phyloP scores from a whole-genome alignment of 768 basidiomycete species.

The Amanita inopinata region DNA sequence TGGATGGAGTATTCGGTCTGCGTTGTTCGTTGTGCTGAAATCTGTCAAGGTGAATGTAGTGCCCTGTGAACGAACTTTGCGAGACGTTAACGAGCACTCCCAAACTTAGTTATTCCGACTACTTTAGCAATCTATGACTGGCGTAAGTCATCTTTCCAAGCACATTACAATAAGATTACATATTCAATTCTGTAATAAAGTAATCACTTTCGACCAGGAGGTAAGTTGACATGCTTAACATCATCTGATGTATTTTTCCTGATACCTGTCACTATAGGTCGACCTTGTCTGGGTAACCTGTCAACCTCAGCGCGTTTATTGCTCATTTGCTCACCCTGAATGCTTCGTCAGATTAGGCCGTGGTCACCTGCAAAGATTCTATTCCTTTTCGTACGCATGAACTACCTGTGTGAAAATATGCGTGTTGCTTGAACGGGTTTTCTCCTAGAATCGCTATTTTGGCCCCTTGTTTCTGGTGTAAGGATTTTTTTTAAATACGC shows the following conservation, averaged over 20 bases:
- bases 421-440: background rate
- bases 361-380: constrained; percentile 16
- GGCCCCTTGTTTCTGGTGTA: constrained; percentile 19
- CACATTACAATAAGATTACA: too few species aligned
- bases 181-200: constrained; percentile 8
- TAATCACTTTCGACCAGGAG: constrained; percentile 21
- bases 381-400: constrained; percentile 16
- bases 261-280: constrained; percentile 12
- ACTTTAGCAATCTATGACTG: constrained; percentile 16
- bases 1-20: constrained; percentile 2
- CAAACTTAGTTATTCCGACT: background rate
- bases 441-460: constrained; percentile 20
- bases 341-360: constrained; percentile 14
- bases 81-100: background rate
- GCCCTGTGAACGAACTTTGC: background rate
- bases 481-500: constrained; percentile 2
- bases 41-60: too few species aligned
- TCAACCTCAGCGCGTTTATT: background rate
- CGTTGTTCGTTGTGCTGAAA: too few species aligned
- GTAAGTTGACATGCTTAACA: constrained; percentile 9
- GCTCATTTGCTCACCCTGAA: background rate
- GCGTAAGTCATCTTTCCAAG: constrained; percentile 11
- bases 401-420: background rate
- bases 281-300: constrained; percentile 20
- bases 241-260: background rate